phyloP scores from a whole-genome alignment of 176 grass and related monocot genomes.

The Musa itinerans region DNA sequence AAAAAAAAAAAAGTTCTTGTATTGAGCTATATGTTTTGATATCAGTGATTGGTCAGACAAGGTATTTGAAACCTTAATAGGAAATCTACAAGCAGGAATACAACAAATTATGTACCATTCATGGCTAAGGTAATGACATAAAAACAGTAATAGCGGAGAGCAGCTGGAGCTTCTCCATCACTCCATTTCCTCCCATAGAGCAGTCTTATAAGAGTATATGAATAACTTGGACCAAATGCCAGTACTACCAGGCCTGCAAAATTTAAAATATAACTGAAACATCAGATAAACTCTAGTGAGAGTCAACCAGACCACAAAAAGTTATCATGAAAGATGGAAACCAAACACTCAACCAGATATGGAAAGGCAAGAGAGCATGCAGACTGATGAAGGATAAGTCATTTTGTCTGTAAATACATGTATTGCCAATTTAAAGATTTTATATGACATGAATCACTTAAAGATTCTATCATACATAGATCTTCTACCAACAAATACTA shows the following conservation, averaged over 20 bases:
- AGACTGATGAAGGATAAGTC: neutral
- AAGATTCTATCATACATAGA: neutral
- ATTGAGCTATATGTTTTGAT: no score
- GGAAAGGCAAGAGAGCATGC: neutral
- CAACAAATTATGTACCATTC: slow-evolving; percentile 52
- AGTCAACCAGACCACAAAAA: neutral
- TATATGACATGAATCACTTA: no score
- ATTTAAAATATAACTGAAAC: slow-evolving; percentile 9
- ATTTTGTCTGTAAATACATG: no score
- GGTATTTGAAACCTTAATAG: no score
- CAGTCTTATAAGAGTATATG: slow-evolving; percentile 81
- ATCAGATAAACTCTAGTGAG: neutral
- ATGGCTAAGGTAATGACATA: slow-evolving; percentile 86
- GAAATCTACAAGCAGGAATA: slow-evolving; percentile 1
- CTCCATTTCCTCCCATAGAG: slow-evolving; percentile 70
- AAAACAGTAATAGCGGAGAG: slow-evolving; percentile 87
- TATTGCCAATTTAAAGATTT: no score
- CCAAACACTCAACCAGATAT: neutral
- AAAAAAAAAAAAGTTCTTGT: no score
- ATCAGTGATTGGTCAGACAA: no score
- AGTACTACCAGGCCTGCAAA: slow-evolving; percentile 72
- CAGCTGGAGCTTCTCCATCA: slow-evolving; percentile 64
- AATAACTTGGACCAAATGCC: slow-evolving; percentile 97
- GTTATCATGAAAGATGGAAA: no score
- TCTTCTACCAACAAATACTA: neutral